These are phyloP conservation scores for Fusarium protoensiforme DNA, from an alignment of 2,329 filamentous ascomycete genomes.

Conservation along the genomic window DNA sequence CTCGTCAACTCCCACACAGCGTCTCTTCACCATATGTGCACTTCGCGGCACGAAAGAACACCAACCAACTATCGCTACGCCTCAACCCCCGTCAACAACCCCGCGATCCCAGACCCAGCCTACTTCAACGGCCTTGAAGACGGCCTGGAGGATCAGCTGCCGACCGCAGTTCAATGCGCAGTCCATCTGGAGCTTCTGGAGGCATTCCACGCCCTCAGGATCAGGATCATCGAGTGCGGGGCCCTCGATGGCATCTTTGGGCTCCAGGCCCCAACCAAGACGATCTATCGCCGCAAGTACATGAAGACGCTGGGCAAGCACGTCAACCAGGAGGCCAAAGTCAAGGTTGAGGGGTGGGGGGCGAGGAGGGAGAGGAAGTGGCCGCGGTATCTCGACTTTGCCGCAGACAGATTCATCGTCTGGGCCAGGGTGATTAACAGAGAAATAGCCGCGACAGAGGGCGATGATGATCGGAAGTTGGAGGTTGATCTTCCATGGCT, in stretches of 20 bases:
- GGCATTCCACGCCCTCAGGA: conserved; percentile 63
- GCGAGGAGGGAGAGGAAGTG: conserved; percentile 26
- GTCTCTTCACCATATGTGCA: conserved; percentile 16
- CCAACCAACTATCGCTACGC: conserved; percentile 4
- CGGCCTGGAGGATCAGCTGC: conserved; percentile 9
- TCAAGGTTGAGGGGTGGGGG: conserved; percentile 20
- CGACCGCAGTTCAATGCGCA: conserved; percentile 53
- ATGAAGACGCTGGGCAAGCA: conserved; percentile 14
- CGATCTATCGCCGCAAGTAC: conserved; percentile 26
- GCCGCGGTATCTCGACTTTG: conserved; percentile 35
- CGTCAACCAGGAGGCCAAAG: conserved; percentile 9
- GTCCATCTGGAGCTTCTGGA: conserved; percentile 70
- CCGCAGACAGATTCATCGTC: conserved; percentile 34
- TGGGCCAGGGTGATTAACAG: conserved; percentile 29
- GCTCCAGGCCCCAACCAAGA: conserved; percentile 13
- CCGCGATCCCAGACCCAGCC: conserved; percentile 23
- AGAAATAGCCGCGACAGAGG: background rate
- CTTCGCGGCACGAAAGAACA: conserved; percentile 1
- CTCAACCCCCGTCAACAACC: conserved; percentile 8
- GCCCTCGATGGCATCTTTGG: conserved; percentile 25
- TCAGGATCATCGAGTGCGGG: conserved; percentile 23
- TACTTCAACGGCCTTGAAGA: conserved; percentile 6
- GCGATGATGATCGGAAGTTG: background rate
- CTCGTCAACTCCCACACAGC: conserved; percentile 22
- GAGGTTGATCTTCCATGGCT: conserved; percentile 11